Base-by-base conservation (phyloP, 768 basidiomycete species). In the Lentinula raphanica region DNA sequence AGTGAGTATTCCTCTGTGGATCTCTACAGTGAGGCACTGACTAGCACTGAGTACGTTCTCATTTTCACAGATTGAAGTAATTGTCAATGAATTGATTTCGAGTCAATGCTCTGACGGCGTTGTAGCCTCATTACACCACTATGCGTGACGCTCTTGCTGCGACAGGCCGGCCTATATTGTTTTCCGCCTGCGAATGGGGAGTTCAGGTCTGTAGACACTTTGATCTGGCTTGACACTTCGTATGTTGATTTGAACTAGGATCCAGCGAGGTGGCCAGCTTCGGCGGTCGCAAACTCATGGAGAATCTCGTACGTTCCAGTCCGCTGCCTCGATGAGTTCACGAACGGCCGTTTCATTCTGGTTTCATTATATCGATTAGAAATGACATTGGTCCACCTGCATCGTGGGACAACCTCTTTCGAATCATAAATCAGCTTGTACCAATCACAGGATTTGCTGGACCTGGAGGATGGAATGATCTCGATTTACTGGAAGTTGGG, bases 401-500 rank as follows among this genome's bases (percentile, higher is more conserved):
- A 38, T 76, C 76, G 35, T 77, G 78, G 77, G 75, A 76, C 58
- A 77, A 78, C 58, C 54, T 80, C 3, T 71, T 79, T 61, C 72
- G 79, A 38, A 81, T 82, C 44, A 77, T 82, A 49, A 80, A 81
- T 56, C 79, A 80, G 58, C 62, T 80, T 1, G 81, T 81, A 4
- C 82, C 80, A 3, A 73, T 82, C 25, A 77, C 79, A 27, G 70
- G 71, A 53, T 81, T 79, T 60, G 76, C 81, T 23, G 72, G 73
- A 35, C 77, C 71, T 0, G 80, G 78, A 19, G 71, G 67, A 31
- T 78, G 73, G 73, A 79, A 79, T 60, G 81, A 84, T 64, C 69
- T 83, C 21, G 81, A 83, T 63, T 67, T 82, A 70, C 71, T 84
- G 32, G 79, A 81, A 63, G 80, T 82, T 19, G 80, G 81, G 5